Conservation (phyloP, 2,329 filamentous ascomycete genomes). For the Reticulascus tulasneorum region DNA sequence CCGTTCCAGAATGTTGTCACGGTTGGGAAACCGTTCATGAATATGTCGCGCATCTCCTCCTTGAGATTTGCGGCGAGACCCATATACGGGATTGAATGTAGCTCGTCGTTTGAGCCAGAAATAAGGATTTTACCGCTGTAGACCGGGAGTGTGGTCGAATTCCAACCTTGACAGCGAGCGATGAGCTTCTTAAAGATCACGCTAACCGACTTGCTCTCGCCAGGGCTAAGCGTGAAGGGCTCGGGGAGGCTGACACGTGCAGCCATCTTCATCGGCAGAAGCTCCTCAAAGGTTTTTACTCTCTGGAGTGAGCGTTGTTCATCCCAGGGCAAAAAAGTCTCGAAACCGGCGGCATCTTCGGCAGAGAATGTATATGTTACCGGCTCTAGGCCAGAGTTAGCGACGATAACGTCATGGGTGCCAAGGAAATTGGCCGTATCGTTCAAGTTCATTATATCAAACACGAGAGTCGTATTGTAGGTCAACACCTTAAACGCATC, state of each 20-base stretch:
- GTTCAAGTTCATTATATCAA: too few species aligned
- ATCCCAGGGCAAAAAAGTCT: conserved; percentile 22
- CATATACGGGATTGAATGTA: conserved; percentile 15
- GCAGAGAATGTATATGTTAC: conserved; percentile 27
- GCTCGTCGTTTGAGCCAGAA: conserved; percentile 14
- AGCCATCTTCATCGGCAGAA: conserved; percentile 3
- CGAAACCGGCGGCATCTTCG: conserved; percentile 25
- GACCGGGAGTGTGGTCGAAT: conserved; percentile 7
- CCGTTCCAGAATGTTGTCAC: too few species aligned
- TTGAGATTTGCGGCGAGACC: conserved; percentile 3
- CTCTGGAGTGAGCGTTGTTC: conserved; percentile 6
- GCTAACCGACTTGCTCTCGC: too few species aligned
- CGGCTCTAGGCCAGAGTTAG: conserved; percentile 29
- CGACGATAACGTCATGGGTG: conserved; percentile 24
- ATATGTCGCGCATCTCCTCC: conserved; percentile 1
- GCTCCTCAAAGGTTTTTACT: conserved; percentile 13
- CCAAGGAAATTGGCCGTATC: too few species aligned
- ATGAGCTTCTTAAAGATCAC: conserved; percentile 25
- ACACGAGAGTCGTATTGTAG: conserved; percentile 32
- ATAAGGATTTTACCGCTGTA: conserved; percentile 19
- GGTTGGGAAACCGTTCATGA: neutral
- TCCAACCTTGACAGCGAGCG: conserved; percentile 4
- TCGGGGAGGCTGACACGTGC: conserved; percentile 4
- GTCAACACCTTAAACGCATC: conserved; percentile 40
- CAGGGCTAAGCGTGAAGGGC: conserved; percentile 1